These are phyloP conservation scores for Cyclocybe cylindracea DNA, from an alignment of 768 basidiomycete genomes.

Conservation along the genomic window DNA sequence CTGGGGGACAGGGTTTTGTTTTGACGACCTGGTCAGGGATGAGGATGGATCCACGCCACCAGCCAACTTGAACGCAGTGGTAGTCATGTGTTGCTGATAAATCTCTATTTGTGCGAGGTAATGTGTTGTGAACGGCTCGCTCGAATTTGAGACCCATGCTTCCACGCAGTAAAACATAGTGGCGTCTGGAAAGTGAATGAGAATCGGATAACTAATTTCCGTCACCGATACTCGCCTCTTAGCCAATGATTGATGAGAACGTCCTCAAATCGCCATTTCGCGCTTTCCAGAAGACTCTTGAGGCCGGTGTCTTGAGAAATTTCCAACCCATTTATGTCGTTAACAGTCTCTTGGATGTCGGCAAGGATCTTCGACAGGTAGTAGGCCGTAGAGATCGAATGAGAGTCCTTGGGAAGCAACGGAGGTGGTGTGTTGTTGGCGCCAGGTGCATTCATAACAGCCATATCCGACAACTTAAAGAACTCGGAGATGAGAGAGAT, in stretches of 20 bases:
- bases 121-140: constrained; percentile 65
- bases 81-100: constrained; percentile 80
- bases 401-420: constrained; percentile 72
- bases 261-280: constrained; percentile 88
- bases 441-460: constrained; percentile 45
- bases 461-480: constrained; percentile 71
- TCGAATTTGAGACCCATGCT: constrained; percentile 72
- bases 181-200: constrained; percentile 57
- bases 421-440: constrained; percentile 42
- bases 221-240: constrained; percentile 55
- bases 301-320: constrained; percentile 77
- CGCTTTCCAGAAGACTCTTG: constrained; percentile 75
- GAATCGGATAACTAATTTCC: not conserved
- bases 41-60: constrained; percentile 67
- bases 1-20: constrained; percentile 61
- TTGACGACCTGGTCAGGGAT: constrained; percentile 49
- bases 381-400: constrained; percentile 79
- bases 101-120: constrained; percentile 78
- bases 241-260: constrained; percentile 79
- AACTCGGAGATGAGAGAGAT: constrained; percentile 83
- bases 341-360: constrained; percentile 86
- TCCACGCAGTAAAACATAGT: constrained; percentile 83
- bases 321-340: constrained; percentile 79
- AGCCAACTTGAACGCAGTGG: constrained; percentile 77
- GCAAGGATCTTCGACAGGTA: constrained; percentile 78